A percentile compares a stretch with the other conserved stretches of the same genome.
Conservation (phyloP, 306 rosid species). For the Carpinus fangiana region DNA sequence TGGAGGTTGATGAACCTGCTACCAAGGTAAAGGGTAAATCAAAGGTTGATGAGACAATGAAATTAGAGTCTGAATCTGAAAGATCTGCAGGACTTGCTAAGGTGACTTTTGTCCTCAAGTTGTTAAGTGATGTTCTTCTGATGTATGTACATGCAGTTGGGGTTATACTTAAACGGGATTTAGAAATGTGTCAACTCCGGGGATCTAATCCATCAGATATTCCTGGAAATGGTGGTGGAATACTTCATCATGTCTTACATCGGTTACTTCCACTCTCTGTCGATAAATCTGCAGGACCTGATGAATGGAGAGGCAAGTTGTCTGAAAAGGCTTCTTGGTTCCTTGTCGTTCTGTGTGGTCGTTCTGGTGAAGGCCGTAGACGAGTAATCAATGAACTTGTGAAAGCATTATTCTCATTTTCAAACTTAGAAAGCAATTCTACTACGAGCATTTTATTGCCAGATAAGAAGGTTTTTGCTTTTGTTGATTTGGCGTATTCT, state of each 20-base stretch:
- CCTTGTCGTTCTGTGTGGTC: slow-evolving; percentile 87
- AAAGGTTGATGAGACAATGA: slow-evolving; percentile 70
- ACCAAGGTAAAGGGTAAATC: slow-evolving; percentile 93
- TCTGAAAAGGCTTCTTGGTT: slow-evolving; percentile 95
- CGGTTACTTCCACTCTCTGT: slow-evolving; percentile 71
- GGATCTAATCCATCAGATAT: slow-evolving; percentile 65
- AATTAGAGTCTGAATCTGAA: slow-evolving; percentile 70
- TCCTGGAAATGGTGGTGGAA: slow-evolving; percentile 66
- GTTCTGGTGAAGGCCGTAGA: slow-evolving; percentile 95
- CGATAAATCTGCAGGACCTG: slow-evolving; percentile 93
- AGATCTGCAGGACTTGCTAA: slow-evolving; percentile 88
- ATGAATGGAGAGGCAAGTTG: slow-evolving; percentile 94
- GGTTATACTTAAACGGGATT: slow-evolving; percentile 86
- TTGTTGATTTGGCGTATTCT: slow-evolving; percentile 83
- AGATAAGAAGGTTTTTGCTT: slow-evolving; percentile 80
- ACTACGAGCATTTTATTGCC: slow-evolving; percentile 60
- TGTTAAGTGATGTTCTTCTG: slow-evolving; percentile 88
- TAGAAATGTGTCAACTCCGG: slow-evolving; percentile 83
- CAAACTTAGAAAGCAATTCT: slow-evolving; percentile 68
- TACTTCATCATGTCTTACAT: slow-evolving; percentile 78
- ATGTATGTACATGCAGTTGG: slow-evolving; percentile 96
- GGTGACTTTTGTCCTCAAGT: slow-evolving; percentile 90
- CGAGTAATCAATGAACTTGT: slow-evolving; percentile 86
- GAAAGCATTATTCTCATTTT: slow-evolving; percentile 64
- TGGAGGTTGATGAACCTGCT: slow-evolving; percentile 94